Base-by-base conservation (phyloP, 257 asterid genomes). In the Salvia rosmarinus region DNA sequence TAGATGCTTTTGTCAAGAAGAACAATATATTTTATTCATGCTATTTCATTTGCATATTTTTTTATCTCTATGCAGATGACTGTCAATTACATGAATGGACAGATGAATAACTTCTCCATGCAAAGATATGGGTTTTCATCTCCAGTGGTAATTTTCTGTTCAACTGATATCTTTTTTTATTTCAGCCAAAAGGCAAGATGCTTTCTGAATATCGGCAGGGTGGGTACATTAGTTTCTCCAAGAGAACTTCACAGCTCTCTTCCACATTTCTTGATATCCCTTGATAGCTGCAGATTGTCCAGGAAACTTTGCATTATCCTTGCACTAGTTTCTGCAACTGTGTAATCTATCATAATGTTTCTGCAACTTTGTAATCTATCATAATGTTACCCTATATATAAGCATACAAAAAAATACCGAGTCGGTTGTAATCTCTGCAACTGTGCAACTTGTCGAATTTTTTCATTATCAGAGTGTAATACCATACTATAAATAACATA, bases 81-180 rank as follows among this genome's bases (percentile, higher is more conserved):
- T 64, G 85, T 94, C 72, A 81, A 89, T 82, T 94, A 94, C 89
- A 77, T 88, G 96, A 46, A 75, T 23, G 84, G 89, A 54, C 88
- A 84, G 85, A 86, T 81, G 90, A 94, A 94, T 73, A 75, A 83
- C 78, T 72, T 86, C 72, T 94, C 85, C 79, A 84, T 89, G 95
- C 93, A 91, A 80, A 83, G 95, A 88, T 91, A 94, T 77, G 98
- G 99, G 42, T 94, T 91, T 85, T 94, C 99, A 47, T 94, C 99
- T 17, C 85, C 96, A 8, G 99, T 88, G 98, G 99, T 94, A 87
- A 83, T 59, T 58, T 73, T 49, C 67, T 76, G 30, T 67, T 47
- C 65, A 11, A 46, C 62, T 74, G 64, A 0, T 51, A 14, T 40
- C 55, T 42, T 42, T 64, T 21, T 39, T 64, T 50, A n/a, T 20